Conservation (phyloP, 345 rosid genomes). For the Eucalyptus cloeziana region DNA sequence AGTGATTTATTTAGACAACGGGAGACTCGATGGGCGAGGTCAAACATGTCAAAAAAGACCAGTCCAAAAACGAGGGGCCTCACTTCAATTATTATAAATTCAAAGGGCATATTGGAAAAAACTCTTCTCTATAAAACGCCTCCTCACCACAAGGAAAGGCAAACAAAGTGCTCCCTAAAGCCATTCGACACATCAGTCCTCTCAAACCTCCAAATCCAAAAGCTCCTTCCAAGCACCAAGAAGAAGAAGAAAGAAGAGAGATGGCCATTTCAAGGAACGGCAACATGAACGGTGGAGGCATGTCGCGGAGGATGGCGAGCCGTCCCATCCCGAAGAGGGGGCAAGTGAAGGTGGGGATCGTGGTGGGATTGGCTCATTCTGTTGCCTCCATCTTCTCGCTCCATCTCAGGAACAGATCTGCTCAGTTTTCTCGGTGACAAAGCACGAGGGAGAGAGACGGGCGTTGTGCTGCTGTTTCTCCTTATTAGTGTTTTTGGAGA, state of each 20-base stretch:
- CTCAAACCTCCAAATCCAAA: no score
- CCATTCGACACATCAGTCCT: background rate
- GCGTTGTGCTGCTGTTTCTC: background rate
- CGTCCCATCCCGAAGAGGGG: slow-evolving; percentile 80
- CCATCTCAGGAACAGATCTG: background rate
- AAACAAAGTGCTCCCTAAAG: background rate
- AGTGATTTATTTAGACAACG: background rate
- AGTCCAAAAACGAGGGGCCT: background rate
- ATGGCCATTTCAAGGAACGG: slow-evolving; percentile 26
- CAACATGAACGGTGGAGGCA: slow-evolving; percentile 8
- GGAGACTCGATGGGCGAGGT: background rate
- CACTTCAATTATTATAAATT: background rate
- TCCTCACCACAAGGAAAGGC: background rate
- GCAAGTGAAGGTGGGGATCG: slow-evolving; percentile 56
- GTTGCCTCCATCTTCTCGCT: slow-evolving; percentile 44
- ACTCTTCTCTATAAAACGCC: background rate
- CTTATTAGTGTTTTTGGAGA: background rate
- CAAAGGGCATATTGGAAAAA: background rate
- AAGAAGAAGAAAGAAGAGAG: background rate
- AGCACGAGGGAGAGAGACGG: background rate
- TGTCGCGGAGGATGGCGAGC: slow-evolving; percentile 9
- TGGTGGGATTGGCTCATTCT: slow-evolving; percentile 40
- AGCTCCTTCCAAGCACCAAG: background rate
- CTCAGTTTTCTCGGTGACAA: background rate
- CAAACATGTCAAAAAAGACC: background rate